Percentiles rank a stretch among this genome's conserved stretches.
Evolutionary conservation across 2,329 filamentous ascomycete genomes (phyloP).

Genomic region (Clonostachys byssicola): DNA sequence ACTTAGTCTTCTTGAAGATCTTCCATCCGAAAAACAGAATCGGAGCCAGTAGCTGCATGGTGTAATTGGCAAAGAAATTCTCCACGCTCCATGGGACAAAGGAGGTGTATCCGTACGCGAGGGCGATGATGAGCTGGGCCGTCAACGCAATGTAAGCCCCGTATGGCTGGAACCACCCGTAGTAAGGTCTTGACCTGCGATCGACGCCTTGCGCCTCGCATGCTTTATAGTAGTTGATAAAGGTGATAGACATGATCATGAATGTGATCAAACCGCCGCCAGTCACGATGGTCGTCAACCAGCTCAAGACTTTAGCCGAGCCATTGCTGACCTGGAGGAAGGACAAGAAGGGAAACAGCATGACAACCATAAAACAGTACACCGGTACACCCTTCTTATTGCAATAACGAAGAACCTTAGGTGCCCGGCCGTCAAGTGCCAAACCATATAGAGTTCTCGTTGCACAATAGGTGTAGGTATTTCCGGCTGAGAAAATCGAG

Average conservation of each 20-base stretch:
- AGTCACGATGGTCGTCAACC: slow-evolving; percentile 53
- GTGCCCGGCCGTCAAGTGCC: slow-evolving; percentile 43
- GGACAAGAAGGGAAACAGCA: slow-evolving; percentile 47
- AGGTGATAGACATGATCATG: slow-evolving; percentile 45
- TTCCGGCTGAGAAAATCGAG: slow-evolving; percentile 40
- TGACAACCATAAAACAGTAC: slow-evolving; percentile 49
- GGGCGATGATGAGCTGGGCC: slow-evolving; percentile 36
- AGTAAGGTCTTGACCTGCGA: slow-evolving; percentile 51
- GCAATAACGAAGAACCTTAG: slow-evolving; percentile 49
- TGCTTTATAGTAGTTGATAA: slow-evolving; percentile 44
- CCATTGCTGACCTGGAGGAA: slow-evolving; percentile 46
- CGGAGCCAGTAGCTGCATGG: slow-evolving; percentile 50
- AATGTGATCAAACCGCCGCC: slow-evolving; percentile 59
- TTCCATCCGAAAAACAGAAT: slow-evolving; percentile 60
- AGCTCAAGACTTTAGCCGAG: slow-evolving; percentile 44
- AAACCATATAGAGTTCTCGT: slow-evolving; percentile 46
- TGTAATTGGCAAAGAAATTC: slow-evolving; percentile 49
- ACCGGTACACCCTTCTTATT: slow-evolving; percentile 59
- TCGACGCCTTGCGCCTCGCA: slow-evolving; percentile 46
- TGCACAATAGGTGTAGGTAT: slow-evolving; percentile 47
- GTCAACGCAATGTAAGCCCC: slow-evolving; percentile 41
- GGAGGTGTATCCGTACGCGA: slow-evolving; percentile 51
- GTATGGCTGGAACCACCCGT: slow-evolving; percentile 55
- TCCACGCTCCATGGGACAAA: slow-evolving; percentile 42
- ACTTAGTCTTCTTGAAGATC: slow-evolving; percentile 53